phyloP scores from a whole-genome alignment of 306 rosid species.

The Chamaecrista fasciculata region DNA sequence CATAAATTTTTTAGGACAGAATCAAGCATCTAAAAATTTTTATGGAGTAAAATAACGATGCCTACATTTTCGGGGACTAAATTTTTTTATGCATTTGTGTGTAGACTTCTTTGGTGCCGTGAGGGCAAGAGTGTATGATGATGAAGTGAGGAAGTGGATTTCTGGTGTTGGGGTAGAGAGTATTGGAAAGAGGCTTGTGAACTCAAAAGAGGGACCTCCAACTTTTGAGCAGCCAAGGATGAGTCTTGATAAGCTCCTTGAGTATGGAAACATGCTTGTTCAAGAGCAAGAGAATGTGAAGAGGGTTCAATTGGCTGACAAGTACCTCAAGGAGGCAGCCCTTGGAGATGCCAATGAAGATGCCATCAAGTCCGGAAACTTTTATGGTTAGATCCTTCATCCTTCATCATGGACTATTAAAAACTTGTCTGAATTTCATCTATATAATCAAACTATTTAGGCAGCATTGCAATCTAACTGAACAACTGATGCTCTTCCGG shows the following conservation, averaged over 20 bases:
- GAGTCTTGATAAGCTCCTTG: slow-evolving; percentile 45
- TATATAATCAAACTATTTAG: no score
- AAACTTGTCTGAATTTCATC: no score
- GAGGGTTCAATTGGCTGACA: slow-evolving; percentile 69
- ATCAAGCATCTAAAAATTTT: no score
- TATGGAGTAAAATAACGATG: no score
- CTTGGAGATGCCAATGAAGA: slow-evolving; percentile 72
- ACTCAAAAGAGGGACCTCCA: slow-evolving; percentile 76
- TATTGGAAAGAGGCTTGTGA: slow-evolving; percentile 62
- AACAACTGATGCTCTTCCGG: no score
- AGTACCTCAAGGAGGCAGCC: slow-evolving; percentile 67
- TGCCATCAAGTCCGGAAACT: slow-evolving; percentile 53
- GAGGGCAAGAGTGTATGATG: slow-evolving; percentile 77
- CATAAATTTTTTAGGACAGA: no score
- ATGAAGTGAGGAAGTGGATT: slow-evolving; percentile 70
- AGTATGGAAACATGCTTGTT: slow-evolving; percentile 68
- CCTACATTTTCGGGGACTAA: no score
- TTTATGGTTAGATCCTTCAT: slow-evolving; percentile 47
- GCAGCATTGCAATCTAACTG: no score
- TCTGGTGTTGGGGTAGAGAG: slow-evolving; percentile 53
- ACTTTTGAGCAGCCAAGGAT: slow-evolving; percentile 61
- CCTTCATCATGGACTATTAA: no score
- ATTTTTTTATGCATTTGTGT: slow-evolving; percentile 4
- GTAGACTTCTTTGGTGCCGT: slow-evolving; percentile 75
- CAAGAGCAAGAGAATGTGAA: slow-evolving; percentile 80